phyloP scores from a whole-genome alignment of 2,329 filamentous ascomycete species.

The Epichloe aotearoae region DNA sequence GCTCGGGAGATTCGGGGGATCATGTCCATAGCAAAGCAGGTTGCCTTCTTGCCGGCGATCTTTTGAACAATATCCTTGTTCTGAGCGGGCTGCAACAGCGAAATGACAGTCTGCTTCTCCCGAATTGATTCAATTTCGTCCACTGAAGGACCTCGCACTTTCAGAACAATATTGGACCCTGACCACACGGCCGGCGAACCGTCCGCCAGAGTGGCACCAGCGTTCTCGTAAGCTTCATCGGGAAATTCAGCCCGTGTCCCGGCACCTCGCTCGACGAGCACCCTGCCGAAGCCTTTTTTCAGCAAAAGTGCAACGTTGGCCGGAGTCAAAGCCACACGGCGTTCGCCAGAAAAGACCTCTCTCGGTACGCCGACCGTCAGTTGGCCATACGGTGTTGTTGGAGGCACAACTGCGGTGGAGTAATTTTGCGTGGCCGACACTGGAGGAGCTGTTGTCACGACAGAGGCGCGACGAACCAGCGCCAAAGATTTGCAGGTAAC shows the following conservation, averaged over 20 bases:
- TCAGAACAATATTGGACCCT: conserved; percentile 66
- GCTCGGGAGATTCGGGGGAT: conserved; percentile 81
- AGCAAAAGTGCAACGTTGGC: conserved; percentile 69
- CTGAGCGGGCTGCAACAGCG: conserved; percentile 71
- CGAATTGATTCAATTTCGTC: conserved; percentile 57
- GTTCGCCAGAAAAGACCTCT: conserved; percentile 67
- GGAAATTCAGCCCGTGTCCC: conserved; percentile 64
- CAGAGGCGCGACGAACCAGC: conserved; percentile 27
- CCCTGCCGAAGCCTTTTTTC: conserved; percentile 75
- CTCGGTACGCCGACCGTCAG: conserved; percentile 68
- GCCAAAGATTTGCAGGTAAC: conserved; percentile 20
- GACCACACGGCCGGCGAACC: conserved; percentile 55
- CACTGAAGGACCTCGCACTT: conserved; percentile 63
- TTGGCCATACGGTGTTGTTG: conserved; percentile 50
- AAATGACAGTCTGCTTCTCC: conserved; percentile 62
- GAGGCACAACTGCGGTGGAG: conserved; percentile 26
- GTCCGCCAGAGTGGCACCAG: conserved; percentile 66
- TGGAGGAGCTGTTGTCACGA: conserved; percentile 13
- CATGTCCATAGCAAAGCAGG: conserved; percentile 84
- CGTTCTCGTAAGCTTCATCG: conserved; percentile 63
- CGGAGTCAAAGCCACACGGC: conserved; percentile 73
- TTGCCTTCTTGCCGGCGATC: conserved; percentile 57
- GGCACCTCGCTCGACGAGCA: conserved; percentile 72
- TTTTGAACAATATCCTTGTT: conserved; percentile 64
- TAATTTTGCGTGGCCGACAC: conserved; percentile 17